Base-by-base conservation (phyloP, 2,329 filamentous ascomycete species). In the Pseudomassariella vexata region DNA sequence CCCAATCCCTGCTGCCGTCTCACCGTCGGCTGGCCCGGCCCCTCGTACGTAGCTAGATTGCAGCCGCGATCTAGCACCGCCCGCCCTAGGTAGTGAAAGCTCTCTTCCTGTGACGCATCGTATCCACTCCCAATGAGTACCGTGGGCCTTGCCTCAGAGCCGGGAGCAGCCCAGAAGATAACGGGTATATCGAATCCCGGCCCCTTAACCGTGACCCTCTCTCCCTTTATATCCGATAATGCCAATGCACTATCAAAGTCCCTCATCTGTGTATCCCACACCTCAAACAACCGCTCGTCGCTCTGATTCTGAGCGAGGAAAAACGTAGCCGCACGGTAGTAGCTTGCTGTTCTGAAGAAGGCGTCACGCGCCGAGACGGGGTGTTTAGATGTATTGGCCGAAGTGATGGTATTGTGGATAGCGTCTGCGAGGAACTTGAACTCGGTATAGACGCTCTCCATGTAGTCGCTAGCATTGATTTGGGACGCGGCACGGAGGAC, bases 321-420 rank as follows among this genome's bases (percentile, higher is more conserved):
- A 38, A 64, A 62, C 37, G 61, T 57, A 7, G 66, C 57, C 0
- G 44, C 32, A 15, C 65, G 58, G 40, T 57, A 68, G 44, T 69
- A 69, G 1, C 46, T 55, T 1, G 64, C 40, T 3, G 62, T 56
- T 5, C 49, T 53, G 41, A 68, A 65, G 44, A 49, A 51, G 6
- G 47, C 46, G 19, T 57, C 50, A 16, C 50, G 44, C 15, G 42
- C 46, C 1, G 47, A 50, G 24, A 45, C 35, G 4, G 47, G 42
- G 20, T 38, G 38, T 19, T 32, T 36, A 6, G 36, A 33, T 25
- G 34, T 28, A 26, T 46, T 42, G 24, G 42, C 36, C 15, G 42
- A 37, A 1, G 35, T 30, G 4, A 40, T 42, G 4, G 19, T 26
- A 22, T 35, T 24, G 35, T 48, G 39, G 3, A 49, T 24, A 5